Conservation (phyloP, 192 early-diverging fungal species). For the Chytriomyces sp. region DNA sequence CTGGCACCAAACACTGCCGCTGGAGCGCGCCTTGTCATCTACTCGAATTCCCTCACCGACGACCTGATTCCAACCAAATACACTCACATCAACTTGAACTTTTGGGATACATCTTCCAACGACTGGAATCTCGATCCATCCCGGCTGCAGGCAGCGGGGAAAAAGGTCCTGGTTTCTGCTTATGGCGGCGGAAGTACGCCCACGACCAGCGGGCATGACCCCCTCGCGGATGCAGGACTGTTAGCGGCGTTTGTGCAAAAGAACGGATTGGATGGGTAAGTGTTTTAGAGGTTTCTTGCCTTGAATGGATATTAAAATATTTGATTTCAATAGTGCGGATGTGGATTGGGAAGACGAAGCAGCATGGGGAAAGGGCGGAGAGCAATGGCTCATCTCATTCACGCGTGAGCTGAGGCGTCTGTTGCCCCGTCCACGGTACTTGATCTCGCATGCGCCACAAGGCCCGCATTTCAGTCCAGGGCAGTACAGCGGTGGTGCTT, state of each 20-base stretch:
- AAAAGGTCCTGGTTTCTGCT: conserved; percentile 8
- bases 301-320: not conserved
- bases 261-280: conserved; percentile 10
- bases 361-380: not conserved
- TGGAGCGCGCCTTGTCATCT: not conserved
- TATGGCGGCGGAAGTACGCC: not conserved
- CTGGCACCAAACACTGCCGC: not conserved
- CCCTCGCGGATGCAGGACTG: not conserved
- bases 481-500: not conserved
- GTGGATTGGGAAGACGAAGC: not conserved
- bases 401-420: not conserved
- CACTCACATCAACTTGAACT: not conserved
- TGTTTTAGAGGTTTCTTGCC: too few relatives aligned
- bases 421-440: conserved; percentile 1
- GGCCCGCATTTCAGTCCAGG: conserved; percentile 2
- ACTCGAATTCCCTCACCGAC: not conserved
- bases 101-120: not conserved
- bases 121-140: not conserved
- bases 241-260: not conserved
- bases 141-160: not conserved
- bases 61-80: too few relatives aligned
- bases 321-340: not conserved
- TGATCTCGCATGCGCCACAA: conserved; percentile 23
- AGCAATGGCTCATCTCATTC: conserved; percentile 6
- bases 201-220: not conserved